Percentiles rank a stretch among this genome's conserved stretches.
Conservation (phyloP, 192 early-diverging fungal species). For the Linnemannia exigua region DNA sequence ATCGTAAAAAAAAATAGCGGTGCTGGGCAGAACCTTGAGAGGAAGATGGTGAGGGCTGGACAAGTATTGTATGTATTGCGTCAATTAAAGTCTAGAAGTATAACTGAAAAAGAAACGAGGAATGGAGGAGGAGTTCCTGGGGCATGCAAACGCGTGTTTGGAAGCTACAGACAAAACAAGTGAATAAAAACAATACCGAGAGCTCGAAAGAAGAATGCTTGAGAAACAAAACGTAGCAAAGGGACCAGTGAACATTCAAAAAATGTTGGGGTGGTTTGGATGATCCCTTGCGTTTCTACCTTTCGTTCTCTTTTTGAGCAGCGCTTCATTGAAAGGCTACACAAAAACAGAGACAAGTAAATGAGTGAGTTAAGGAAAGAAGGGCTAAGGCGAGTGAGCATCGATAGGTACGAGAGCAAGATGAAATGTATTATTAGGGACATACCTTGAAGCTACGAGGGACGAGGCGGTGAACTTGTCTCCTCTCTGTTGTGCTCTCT, state of each 20-base stretch:
- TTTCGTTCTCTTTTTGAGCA: background rate
- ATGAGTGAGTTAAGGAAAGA: background rate
- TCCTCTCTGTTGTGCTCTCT: background rate
- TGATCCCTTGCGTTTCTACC: slow-evolving; percentile 1
- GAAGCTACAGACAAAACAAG: background rate
- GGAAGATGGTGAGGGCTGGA: background rate
- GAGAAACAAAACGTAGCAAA: background rate
- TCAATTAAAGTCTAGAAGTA: background rate
- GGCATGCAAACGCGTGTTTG: background rate
- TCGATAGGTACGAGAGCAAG: background rate
- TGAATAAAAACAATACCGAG: background rate
- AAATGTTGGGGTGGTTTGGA: background rate
- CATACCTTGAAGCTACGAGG: background rate
- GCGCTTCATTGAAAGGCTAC: background rate
- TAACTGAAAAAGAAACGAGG: background rate
- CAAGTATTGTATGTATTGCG: background rate
- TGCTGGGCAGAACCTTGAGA: background rate
- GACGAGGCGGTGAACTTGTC: background rate
- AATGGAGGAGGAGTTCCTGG: background rate
- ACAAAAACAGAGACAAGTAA: background rate
- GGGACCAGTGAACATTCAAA: background rate
- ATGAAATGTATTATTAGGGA: slow-evolving; percentile 7
- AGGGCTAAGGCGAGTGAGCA: background rate
- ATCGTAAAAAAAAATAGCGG: background rate
- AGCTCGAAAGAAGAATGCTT: slow-evolving; percentile 2